Conservation (phyloP, 371 early-diverging fungal genomes). For the Mortierella sp. region DNA sequence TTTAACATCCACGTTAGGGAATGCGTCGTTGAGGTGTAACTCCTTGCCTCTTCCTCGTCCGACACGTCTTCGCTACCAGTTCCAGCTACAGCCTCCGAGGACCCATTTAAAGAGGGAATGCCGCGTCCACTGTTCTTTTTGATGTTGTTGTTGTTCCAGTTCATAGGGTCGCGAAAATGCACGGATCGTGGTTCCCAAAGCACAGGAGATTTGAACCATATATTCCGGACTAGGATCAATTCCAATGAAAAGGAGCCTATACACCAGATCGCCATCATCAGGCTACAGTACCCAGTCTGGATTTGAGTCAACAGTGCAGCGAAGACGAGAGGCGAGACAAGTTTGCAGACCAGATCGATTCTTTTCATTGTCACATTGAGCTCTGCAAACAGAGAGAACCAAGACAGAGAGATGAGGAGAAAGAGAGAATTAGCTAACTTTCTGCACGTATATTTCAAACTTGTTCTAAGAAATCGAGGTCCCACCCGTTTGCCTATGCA, state of each 20-base stretch:
- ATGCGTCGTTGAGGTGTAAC: too few relatives aligned
- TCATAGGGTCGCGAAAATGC: neutral
- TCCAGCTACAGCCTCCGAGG: too few relatives aligned
- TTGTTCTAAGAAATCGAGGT: too few relatives aligned
- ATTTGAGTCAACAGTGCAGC: slow-evolving; percentile 32
- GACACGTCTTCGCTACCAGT: too few relatives aligned
- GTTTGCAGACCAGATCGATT: slow-evolving; percentile 64
- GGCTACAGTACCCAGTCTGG: slow-evolving; percentile 27
- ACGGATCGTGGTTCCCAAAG: slow-evolving; percentile 29
- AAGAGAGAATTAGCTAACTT: too few relatives aligned
- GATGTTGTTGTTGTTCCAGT: neutral
- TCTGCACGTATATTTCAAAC: too few relatives aligned
- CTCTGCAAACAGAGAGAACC: slow-evolving; percentile 1
- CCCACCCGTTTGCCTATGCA: too few relatives aligned
- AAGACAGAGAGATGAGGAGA: neutral
- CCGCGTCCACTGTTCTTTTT: too few relatives aligned
- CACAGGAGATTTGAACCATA: slow-evolving; percentile 23
- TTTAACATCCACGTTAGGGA: too few relatives aligned
- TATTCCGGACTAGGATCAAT: slow-evolving; percentile 21
- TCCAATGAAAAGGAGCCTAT: slow-evolving; percentile 21
- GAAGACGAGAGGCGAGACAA: slow-evolving; percentile 57
- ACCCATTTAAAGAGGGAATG: too few relatives aligned
- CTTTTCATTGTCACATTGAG: slow-evolving; percentile 56
- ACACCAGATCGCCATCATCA: slow-evolving; percentile 36
- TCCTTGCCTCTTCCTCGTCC: too few relatives aligned